phyloP scores from a whole-genome alignment of 2,329 filamentous ascomycete genomes.

The Claviceps pazoutovae region DNA sequence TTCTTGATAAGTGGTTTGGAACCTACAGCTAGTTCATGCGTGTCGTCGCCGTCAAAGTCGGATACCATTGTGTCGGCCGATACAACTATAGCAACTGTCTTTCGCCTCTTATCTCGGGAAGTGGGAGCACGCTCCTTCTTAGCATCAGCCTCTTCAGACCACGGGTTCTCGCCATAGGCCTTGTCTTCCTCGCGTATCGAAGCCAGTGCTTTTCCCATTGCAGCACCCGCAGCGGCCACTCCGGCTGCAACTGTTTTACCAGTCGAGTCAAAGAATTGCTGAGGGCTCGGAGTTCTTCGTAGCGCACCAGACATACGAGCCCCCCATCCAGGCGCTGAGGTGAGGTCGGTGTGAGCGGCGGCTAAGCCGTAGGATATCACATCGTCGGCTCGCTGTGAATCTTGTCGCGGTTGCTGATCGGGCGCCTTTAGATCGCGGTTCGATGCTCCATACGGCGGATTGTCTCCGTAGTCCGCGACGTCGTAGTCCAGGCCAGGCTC shows the following conservation, averaged over 20 bases:
- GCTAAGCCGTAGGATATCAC: constrained; percentile 29
- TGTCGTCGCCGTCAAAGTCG: constrained; percentile 41
- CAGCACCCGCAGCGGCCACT: constrained; percentile 69
- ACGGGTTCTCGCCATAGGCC: constrained; percentile 72
- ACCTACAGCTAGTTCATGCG: constrained; percentile 73
- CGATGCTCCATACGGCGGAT: constrained; percentile 33
- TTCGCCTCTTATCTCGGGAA: constrained; percentile 39
- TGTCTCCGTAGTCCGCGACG: constrained; percentile 38
- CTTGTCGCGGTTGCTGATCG: constrained; percentile 23
- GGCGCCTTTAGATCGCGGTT: constrained; percentile 18
- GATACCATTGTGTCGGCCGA: constrained; percentile 58
- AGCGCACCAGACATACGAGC: constrained; percentile 69
- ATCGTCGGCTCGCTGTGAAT: constrained; percentile 9
- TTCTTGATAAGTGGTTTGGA: no score
- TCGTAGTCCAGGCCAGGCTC: constrained; percentile 35
- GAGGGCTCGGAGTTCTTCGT: constrained; percentile 69
- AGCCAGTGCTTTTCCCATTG: constrained; percentile 67
- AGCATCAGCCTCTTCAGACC: constrained; percentile 79
- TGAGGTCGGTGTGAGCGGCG: constrained; percentile 14
- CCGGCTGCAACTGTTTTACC: constrained; percentile 70
- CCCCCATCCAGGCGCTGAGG: constrained; percentile 44
- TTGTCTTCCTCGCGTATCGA: constrained; percentile 76
- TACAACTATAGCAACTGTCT: constrained; percentile 77
- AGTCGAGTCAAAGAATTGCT: constrained; percentile 76
- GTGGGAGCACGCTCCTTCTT: constrained; percentile 34